These are phyloP conservation scores for Hanseniaspora vineae DNA, from an alignment of 805 yeast species.

Conservation along the genomic window DNA sequence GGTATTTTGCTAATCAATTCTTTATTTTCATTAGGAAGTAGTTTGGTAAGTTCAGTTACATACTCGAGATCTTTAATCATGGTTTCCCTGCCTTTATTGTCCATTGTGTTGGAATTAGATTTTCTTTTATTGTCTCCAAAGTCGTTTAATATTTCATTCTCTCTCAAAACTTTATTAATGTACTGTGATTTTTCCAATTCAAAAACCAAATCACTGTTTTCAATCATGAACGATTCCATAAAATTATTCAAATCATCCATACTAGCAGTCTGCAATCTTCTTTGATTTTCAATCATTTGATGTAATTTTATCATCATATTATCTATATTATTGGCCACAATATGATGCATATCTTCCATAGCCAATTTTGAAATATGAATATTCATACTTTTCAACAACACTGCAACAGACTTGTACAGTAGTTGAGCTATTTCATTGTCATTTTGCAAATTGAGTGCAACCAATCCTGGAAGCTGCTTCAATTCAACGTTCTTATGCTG, in stretches of 20 bases:
- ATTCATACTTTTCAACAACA: constrained; percentile 24
- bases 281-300: constrained; percentile 42
- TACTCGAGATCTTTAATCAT: constrained; percentile 7
- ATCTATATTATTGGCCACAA: constrained; percentile 26
- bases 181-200: constrained; percentile 22
- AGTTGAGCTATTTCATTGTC: constrained; percentile 7
- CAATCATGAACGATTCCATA: constrained; percentile 30
- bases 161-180: constrained; percentile 3
- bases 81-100: constrained; percentile 4
- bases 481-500: neutral
- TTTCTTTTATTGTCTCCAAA: no score
- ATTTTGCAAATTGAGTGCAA: neutral
- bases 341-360: constrained; percentile 25
- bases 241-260: constrained; percentile 37
- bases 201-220: constrained; percentile 26
- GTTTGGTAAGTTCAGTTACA: constrained; percentile 27
- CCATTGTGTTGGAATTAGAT: no score
- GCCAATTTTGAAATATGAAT: constrained; percentile 24
- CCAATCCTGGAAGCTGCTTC: neutral
- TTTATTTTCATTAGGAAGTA: constrained; percentile 40
- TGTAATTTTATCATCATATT: constrained; percentile 31
- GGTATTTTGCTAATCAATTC: constrained; percentile 39
- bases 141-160: no score
- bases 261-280: constrained; percentile 40
- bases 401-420: constrained; percentile 23